Base-by-base conservation (phyloP, 179 eudicot species). In the Kewa caespitosa region DNA sequence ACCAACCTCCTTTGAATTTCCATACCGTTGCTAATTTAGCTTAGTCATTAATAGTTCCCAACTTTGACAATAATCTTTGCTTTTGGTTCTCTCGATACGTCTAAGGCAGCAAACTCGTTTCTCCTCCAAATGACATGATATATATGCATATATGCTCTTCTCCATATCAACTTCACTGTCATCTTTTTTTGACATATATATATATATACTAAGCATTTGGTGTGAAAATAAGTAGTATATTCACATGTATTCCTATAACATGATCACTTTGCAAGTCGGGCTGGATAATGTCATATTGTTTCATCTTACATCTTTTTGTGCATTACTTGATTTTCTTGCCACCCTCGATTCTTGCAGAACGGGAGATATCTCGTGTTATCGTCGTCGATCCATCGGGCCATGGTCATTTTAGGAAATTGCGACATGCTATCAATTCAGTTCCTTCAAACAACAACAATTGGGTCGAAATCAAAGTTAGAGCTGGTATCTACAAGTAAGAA, bases 401-500 rank as follows among this genome's bases (percentile, higher is more conserved):
- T 70, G 79, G 83, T 57, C 38, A 80, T 20, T 80, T 52, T 15
- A 70, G 18, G 30, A 63, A 31, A 27, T 5, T 80, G 10, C 76
- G 63, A 55, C 62, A 65, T 2, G 79, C 83, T 15, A 76, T 80
- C 52, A 54, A 80, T 27, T 65, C 79, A 5, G 61, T 76, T 70
- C 79, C 83, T 38, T 1, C 11, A 18, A 1, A 55, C 43, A 80
- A 80, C 37, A 36, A 55, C 30, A 23, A 54, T 28, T 80, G 83
- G 83, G 32, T 71, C 8, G 76, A 80, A 65, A 80, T 80, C 33
- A 76, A 54, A 39, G 28, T 80, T 32, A 20, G 76, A 66, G 68
- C 79, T 2, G 83, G 83, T 48, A 32, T 75, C 27, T 80, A 80
- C 59, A 10, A 34, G 83, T 80, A 76, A 64, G 55, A 14, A n/a